A percentile compares a stretch with the other conserved stretches of the same genome.
phyloP scores from a whole-genome alignment of 768 basidiomycete genomes.

The Podaxis sp. region DNA sequence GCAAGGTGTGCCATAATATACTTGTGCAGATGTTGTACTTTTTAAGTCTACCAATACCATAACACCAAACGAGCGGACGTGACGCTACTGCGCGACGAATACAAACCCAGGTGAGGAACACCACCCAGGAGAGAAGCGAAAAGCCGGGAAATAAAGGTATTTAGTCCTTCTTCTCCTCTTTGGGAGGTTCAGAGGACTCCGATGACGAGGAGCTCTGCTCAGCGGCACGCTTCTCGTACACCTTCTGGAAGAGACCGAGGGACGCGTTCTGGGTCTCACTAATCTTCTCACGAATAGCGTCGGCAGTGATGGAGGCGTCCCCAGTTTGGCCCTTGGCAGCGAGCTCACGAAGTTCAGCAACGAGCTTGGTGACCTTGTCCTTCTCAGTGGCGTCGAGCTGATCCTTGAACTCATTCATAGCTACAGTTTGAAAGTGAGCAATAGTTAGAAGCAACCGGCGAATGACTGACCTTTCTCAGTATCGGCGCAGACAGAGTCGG shows the following conservation, averaged over 20 bases:
- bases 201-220: conserved; percentile 53
- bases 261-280: conserved; percentile 93
- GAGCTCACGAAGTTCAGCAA: conserved; percentile 86
- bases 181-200: conserved; percentile 39
- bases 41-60: conserved; percentile 29
- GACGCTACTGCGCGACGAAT: conserved; percentile 11
- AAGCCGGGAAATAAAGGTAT: conserved; percentile 15
- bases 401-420: conserved; percentile 97
- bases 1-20: conserved; percentile 15
- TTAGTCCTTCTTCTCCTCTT: conserved; percentile 90
- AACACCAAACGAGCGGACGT: conserved; percentile 15
- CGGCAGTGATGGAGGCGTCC: conserved; percentile 79
- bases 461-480: conserved; percentile 83
- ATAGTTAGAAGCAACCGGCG: not conserved
- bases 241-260: conserved; percentile 96
- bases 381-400: conserved; percentile 91
- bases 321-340: conserved; percentile 87
- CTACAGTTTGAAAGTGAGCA: conserved; percentile 35
- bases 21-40: conserved; percentile 24
- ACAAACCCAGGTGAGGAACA: conserved; percentile 11
- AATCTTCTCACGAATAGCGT: conserved; percentile 89
- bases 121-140: conserved; percentile 5
- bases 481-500: conserved; percentile 90
- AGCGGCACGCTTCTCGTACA: conserved; percentile 89
- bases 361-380: conserved; percentile 88